A percentile compares a stretch with the other conserved stretches of the same genome.
phyloP scores from a whole-genome alignment of 1,284 basidiomycete species.

The Ustilago loliicola region DNA sequence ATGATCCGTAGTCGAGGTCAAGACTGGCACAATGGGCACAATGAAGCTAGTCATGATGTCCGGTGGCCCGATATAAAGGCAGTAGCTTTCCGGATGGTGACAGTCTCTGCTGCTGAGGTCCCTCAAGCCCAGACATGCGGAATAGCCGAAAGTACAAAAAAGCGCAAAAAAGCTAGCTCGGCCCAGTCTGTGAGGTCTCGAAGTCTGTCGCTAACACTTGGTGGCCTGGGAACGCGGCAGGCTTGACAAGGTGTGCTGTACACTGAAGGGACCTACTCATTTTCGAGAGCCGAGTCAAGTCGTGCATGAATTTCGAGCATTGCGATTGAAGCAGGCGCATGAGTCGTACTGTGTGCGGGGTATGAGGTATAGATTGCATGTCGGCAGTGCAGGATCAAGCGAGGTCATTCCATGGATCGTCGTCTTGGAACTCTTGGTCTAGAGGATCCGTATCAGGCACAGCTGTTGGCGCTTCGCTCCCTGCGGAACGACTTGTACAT shows the following conservation, averaged over 20 bases:
- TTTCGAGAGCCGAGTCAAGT: no score
- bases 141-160: no score
- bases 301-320: no score
- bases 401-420: constrained; percentile 47
- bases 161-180: no score
- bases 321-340: no score
- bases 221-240: no score
- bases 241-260: no score
- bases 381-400: not conserved
- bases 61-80: not conserved
- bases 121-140: no score
- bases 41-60: not conserved
- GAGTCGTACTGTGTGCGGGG: not conserved
- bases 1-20: not conserved
- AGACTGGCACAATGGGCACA: not conserved
- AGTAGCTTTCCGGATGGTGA: no score
- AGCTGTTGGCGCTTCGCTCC: not conserved
- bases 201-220: not conserved
- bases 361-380: not conserved
- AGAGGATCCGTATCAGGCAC: not conserved
- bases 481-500: not conserved
- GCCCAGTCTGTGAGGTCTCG: not conserved
- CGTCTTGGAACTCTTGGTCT: constrained; percentile 30
- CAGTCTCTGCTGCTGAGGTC: no score
- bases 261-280: no score